Conservation (phyloP, 2,329 filamentous ascomycete species). For the Penicillium sp. region DNA sequence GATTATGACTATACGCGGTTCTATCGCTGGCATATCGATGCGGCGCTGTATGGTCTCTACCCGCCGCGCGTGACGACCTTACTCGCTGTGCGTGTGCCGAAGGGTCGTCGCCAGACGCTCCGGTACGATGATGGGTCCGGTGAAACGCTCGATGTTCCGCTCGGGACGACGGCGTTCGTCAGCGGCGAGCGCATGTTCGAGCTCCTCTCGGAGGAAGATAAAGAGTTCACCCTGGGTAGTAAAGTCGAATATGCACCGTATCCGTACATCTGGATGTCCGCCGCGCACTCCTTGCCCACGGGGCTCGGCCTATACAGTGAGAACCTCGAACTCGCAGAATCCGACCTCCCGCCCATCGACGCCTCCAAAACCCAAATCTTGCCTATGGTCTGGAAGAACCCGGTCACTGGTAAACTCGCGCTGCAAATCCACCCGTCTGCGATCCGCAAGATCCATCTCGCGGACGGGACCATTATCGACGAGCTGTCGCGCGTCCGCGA, state of each 20-base stretch:
- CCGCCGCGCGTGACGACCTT: constrained; percentile 75
- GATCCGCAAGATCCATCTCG: constrained; percentile 69
- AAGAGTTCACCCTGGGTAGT: constrained; percentile 69
- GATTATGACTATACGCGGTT: constrained; percentile 64
- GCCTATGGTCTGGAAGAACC: constrained; percentile 80
- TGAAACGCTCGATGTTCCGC: constrained; percentile 69
- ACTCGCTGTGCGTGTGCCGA: constrained; percentile 74
- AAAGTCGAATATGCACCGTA: constrained; percentile 77
- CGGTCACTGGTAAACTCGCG: constrained; percentile 69
- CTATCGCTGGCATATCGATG: constrained; percentile 82
- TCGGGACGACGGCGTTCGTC: constrained; percentile 78
- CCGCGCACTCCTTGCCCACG: constrained; percentile 67
- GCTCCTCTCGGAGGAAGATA: constrained; percentile 66
- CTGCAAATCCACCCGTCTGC: constrained; percentile 77
- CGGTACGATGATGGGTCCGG: constrained; percentile 74
- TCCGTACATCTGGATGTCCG: constrained; percentile 81
- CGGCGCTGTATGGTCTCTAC: constrained; percentile 75
- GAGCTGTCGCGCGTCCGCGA: constrained; percentile 69
- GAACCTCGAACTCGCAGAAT: constrained; percentile 63
- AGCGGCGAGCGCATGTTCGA: constrained; percentile 75
- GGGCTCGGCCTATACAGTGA: constrained; percentile 75
- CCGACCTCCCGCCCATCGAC: constrained; percentile 69
- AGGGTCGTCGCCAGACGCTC: constrained; percentile 67
- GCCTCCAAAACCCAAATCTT: constrained; percentile 70
- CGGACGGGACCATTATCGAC: constrained; percentile 70